phyloP scores from a whole-genome alignment of 805 yeast genomes.

The Metschnikowia amazonensis region DNA sequence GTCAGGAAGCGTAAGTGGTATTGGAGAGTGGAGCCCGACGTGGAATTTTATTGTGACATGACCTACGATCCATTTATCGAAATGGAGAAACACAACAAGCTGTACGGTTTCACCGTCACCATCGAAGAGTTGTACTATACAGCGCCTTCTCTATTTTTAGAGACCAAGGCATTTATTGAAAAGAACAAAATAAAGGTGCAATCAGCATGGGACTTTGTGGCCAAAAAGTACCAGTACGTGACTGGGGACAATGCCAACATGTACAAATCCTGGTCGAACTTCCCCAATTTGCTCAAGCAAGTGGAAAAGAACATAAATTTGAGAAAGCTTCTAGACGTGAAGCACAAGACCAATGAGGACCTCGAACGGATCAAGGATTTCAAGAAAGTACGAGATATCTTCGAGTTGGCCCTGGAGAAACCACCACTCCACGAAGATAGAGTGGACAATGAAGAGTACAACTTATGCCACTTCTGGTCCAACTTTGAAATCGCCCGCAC shows the following conservation, averaged over 20 bases:
- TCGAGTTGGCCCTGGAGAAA: slow-evolving; percentile 32
- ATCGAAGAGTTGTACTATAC: slow-evolving; percentile 78
- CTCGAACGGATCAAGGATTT: slow-evolving; percentile 17
- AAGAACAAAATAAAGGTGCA: slow-evolving; percentile 46
- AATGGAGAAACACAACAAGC: slow-evolving; percentile 66
- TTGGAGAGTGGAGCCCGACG: slow-evolving; percentile 95
- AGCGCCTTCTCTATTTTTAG: slow-evolving; percentile 74
- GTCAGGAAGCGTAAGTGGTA: slow-evolving; percentile 79
- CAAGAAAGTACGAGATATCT: slow-evolving; percentile 32
- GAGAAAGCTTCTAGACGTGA: slow-evolving; percentile 19
- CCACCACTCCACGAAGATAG: slow-evolving; percentile 46
- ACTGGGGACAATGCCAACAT: slow-evolving; percentile 21
- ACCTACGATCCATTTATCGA: slow-evolving; percentile 88
- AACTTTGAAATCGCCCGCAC: slow-evolving; percentile 89
- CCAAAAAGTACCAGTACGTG: slow-evolving; percentile 28
- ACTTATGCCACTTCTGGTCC: slow-evolving; percentile 87
- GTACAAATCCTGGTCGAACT: slow-evolving; percentile 22
- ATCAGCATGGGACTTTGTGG: slow-evolving; percentile 69
- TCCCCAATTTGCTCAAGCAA: slow-evolving; percentile 22
- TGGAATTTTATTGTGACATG: slow-evolving; percentile 83
- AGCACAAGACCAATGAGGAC: slow-evolving; percentile 24
- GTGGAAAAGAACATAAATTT: slow-evolving; percentile 29
- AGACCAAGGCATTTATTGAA: slow-evolving; percentile 61
- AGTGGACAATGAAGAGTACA: slow-evolving; percentile 65
- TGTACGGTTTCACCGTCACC: slow-evolving; percentile 81